Percentiles rank a stretch among this genome's conserved stretches.
These are phyloP conservation scores for Monosporascus sp. DNA, from an alignment of 2,329 filamentous ascomycete genomes.

Conservation along the genomic window DNA sequence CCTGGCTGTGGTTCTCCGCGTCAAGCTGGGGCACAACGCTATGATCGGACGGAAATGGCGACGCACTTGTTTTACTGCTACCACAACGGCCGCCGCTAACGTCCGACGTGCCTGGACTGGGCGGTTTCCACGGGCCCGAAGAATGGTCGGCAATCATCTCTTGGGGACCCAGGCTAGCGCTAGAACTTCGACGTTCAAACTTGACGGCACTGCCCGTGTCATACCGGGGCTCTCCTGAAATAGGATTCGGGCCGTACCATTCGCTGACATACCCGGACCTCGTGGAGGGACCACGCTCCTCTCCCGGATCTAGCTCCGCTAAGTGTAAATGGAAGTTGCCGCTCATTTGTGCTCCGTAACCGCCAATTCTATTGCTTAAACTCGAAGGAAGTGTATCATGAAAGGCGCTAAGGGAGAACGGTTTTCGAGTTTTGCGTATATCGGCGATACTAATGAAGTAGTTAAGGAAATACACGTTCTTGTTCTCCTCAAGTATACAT, in stretches of 20 bases:
- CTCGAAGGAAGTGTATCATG: no score
- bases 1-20: not conserved
- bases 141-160: slow-evolving; percentile 3
- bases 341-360: slow-evolving; percentile 1
- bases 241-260: not conserved
- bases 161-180: slow-evolving; percentile 4
- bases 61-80: slow-evolving; percentile 2
- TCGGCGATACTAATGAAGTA: no score
- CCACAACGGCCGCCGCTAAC: not conserved
- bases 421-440: no score
- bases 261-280: not conserved
- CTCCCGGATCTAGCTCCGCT: slow-evolving; percentile 4
- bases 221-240: not conserved
- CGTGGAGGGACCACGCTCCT: not conserved
- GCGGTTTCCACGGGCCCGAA: slow-evolving; percentile 2
- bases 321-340: slow-evolving; percentile 3
- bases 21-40: not conserved
- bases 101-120: not conserved
- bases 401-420: no score
- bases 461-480: no score
- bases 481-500: no score
- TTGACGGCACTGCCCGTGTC: slow-evolving; percentile 5
- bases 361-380: no score
- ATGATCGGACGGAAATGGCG: slow-evolving; percentile 3
- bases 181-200: slow-evolving; percentile 7